Evolutionary conservation across 2,329 filamentous ascomycete species (phyloP), one percentile per base, ranked within the genome.

Genomic region (Fonsecaea nubica): DNA sequence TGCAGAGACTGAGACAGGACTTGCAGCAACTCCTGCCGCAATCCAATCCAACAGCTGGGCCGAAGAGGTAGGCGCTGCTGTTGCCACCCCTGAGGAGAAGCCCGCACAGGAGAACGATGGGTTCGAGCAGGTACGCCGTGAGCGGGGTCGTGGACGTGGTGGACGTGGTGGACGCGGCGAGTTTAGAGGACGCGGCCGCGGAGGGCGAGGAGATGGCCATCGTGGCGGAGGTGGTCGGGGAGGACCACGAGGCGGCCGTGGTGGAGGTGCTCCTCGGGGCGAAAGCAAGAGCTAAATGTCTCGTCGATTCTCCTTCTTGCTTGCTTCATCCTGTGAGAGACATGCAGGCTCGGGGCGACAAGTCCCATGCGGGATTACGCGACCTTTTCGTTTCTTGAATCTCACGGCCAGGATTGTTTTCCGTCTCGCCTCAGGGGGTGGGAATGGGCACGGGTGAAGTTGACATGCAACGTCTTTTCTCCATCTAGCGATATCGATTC

Each of bases 11-110:
- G 91, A 95, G 68, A 87, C 84, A 42, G 87, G 87, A 42, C 76
- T 87, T 50, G 80, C 84, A 55, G 86, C 87, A 32, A 87, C 86
- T n/a, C 86, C 88, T 55, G 87, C 86, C 6, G 78, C 81, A 45
- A 25, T 61, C 10, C 73, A 77, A 74, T 83, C 83, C 35, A 88
- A 90, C 75, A 92, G 89, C 74, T 96, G 92, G 92, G 92, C 92
- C 32, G 92, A 96, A 74, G 91, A 95, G 67, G 86, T 91, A 72
- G 87, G 90, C 18, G 86, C 88, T 66, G 78, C 77, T 63, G 77
- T 77, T 42, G 71, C 77, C 35, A 71, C 77, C 21, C 58, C 70
- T 4, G 69, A 72, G 38, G 72, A 72, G n/a, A 78, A 76, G 69
- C 38, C 65, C 42, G 69, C 48, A 36, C 69, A 72, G 21, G 67